Conservation (phyloP, 257 asterid genomes). For the Capsicum rhomboideum region DNA sequence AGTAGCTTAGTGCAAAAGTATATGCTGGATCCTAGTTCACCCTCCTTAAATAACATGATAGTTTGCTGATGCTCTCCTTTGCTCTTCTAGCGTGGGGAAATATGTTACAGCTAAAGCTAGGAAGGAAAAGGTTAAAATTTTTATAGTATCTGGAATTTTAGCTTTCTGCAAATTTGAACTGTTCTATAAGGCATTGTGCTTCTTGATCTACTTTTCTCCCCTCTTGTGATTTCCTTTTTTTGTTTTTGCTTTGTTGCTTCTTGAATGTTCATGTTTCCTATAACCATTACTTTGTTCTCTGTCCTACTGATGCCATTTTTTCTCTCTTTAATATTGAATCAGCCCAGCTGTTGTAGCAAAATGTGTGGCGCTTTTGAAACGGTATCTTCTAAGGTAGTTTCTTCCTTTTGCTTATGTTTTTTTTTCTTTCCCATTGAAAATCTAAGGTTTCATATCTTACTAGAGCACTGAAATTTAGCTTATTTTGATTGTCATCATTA, state of each 20-base stretch:
- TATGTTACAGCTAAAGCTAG: neutral
- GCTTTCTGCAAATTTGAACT: neutral
- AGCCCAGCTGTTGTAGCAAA: constrained; percentile 99
- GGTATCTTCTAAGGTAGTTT: constrained; percentile 79
- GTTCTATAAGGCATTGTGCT: neutral
- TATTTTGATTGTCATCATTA: neutral
- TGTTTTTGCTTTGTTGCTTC: constrained; percentile 3
- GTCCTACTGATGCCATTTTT: constrained; percentile 10
- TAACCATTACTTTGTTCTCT: neutral
- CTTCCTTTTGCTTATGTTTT: neutral
- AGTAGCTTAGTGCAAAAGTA: neutral
- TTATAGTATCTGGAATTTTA: neutral
- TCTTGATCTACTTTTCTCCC: neutral
- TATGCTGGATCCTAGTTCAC: neutral
- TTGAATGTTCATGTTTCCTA: neutral
- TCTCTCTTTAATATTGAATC: constrained; percentile 18
- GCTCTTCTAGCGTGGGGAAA: neutral
- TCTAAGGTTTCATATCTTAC: neutral
- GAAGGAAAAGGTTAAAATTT: neutral
- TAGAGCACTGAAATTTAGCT: neutral
- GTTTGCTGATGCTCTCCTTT: neutral
- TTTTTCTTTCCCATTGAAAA: neutral
- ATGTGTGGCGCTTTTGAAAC: constrained; percentile 88
- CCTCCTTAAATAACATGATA: neutral
- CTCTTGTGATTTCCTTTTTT: neutral